Evolutionary conservation across 176 grass and related monocot genomes (phyloP).

Genomic region (Hordeum vulgare): MorexV3_pseudomolecules_assembly NC_058524.1:447679192-447679691

Average conservation of each 20-base stretch:
- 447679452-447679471: neutral
- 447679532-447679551: neutral
- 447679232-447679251: too few species aligned
- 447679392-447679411: neutral
- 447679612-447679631: neutral
- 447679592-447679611: neutral
- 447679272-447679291: too few species aligned
- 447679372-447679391: neutral
- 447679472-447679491: neutral
- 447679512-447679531: neutral
- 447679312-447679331: too few species aligned
- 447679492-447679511: neutral
- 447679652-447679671: neutral
- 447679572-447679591: neutral
- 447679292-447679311: too few species aligned
- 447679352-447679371: neutral
- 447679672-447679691: neutral
- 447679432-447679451: too few species aligned
- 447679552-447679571: neutral
- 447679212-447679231: too few species aligned
- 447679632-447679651: neutral
- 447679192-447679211: neutral
- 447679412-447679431: neutral
- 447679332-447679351: neutral
- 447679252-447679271: too few species aligned